Evolutionary conservation across 2,329 filamentous ascomycete genomes (phyloP).

Genomic region (Verticillium nubilum): DNA sequence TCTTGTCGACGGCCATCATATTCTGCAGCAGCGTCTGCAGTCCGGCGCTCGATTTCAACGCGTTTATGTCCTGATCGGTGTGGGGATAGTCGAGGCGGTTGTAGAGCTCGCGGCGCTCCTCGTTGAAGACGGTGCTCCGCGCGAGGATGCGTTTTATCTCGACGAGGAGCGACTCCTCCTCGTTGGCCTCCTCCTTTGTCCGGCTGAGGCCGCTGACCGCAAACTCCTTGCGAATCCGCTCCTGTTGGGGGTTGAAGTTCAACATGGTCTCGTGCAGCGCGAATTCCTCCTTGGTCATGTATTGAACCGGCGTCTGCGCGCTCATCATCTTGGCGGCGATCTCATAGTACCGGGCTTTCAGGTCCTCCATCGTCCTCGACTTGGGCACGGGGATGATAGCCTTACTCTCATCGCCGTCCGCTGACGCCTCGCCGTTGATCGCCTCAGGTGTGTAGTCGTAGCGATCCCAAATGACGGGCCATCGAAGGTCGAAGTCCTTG

Average conservation of each 20-base stretch:
- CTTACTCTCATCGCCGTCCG: slow-evolving; percentile 40
- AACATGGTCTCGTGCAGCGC: slow-evolving; percentile 77
- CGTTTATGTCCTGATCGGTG: slow-evolving; percentile 62
- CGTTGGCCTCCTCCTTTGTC: slow-evolving; percentile 80
- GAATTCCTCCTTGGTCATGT: slow-evolving; percentile 85
- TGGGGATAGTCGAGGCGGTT: slow-evolving; percentile 78
- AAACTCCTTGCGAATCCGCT: slow-evolving; percentile 77
- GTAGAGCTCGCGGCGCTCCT: slow-evolving; percentile 83
- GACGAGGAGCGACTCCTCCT: slow-evolving; percentile 83
- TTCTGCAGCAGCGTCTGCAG: slow-evolving; percentile 76
- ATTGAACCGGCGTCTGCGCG: slow-evolving; percentile 70
- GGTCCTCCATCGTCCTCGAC: slow-evolving; percentile 73
- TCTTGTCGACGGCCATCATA: slow-evolving; percentile 77
- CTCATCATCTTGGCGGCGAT: slow-evolving; percentile 80
- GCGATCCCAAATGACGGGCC: slow-evolving; percentile 87
- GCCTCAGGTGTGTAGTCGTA: slow-evolving; percentile 65
- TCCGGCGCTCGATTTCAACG: slow-evolving; percentile 77
- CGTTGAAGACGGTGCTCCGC: slow-evolving; percentile 78
- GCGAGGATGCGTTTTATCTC: slow-evolving; percentile 90
- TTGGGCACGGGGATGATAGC: slow-evolving; percentile 49
- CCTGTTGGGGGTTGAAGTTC: slow-evolving; percentile 77
- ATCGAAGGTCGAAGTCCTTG: slow-evolving; percentile 77
- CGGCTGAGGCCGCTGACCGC: slow-evolving; percentile 74
- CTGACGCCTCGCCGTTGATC: slow-evolving; percentile 37
- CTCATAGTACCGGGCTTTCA: slow-evolving; percentile 88